Evolutionary conservation across 2,329 filamentous ascomycete genomes (phyloP).

Genomic region (Pyrenophora teres): DNA sequence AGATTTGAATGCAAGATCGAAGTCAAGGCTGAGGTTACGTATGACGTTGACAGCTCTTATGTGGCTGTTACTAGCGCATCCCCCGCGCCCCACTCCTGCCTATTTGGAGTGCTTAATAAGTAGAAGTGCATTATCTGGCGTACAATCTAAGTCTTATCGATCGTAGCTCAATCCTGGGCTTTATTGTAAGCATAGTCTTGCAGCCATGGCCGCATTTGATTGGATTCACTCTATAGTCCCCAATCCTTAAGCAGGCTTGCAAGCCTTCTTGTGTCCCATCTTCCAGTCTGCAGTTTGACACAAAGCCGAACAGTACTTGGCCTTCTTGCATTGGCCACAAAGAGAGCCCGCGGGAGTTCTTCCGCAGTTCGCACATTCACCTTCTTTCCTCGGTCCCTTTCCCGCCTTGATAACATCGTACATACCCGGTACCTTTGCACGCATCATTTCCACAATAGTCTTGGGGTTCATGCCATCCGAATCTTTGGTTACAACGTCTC

Average conservation of each 20-base stretch:
- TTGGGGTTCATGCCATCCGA: slow-evolving; percentile 21
- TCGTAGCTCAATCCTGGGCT: too few species aligned
- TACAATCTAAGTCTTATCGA: not conserved
- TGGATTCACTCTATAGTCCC: too few species aligned
- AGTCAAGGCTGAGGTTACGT: not conserved
- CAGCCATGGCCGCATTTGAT: too few species aligned
- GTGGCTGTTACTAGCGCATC: not conserved
- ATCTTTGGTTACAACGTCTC: slow-evolving; percentile 23
- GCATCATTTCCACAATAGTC: slow-evolving; percentile 21
- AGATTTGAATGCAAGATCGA: too few species aligned
- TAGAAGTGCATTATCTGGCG: not conserved
- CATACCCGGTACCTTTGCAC: slow-evolving; percentile 14
- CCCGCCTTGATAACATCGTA: slow-evolving; percentile 8
- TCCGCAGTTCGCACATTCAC: slow-evolving; percentile 17
- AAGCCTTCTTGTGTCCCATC: slow-evolving; percentile 18
- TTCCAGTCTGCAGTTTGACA: slow-evolving; percentile 26
- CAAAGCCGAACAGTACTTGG: slow-evolving; percentile 18
- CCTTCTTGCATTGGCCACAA: slow-evolving; percentile 19
- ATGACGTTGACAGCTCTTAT: slow-evolving; percentile 6
- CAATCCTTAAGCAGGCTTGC: slow-evolving; percentile 3
- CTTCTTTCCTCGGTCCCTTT: slow-evolving; percentile 11
- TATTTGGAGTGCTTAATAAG: slow-evolving; percentile 1
- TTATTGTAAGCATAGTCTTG: too few species aligned
- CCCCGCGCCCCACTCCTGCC: slow-evolving; percentile 3
- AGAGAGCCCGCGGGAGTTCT: slow-evolving; percentile 6